Conservation (phyloP, 139 green algal genomes). For the Chlorokybus atmophyticus region DNA sequence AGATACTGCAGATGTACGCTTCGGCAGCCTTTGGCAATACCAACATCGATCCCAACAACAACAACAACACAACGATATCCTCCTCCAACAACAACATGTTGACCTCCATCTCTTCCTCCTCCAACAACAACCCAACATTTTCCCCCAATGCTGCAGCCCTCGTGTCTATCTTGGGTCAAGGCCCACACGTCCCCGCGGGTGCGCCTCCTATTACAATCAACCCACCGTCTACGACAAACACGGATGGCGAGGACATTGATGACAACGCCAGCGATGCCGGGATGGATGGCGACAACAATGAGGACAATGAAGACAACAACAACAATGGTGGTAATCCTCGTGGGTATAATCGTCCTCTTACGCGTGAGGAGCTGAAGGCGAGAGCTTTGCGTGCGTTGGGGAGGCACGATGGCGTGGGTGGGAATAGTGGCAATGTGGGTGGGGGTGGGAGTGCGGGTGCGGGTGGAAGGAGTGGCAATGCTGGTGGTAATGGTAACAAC, state of each 20-base stretch:
- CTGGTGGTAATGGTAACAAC: too few relatives aligned
- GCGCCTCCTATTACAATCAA: not conserved
- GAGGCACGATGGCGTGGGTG: too few relatives aligned
- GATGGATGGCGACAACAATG: not conserved
- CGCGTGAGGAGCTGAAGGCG: slow-evolving; percentile 14
- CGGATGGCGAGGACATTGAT: not conserved
- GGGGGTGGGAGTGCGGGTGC: too few relatives aligned
- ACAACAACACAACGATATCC: not conserved
- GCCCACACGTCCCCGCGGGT: slow-evolving; percentile 7
- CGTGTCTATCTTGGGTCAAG: slow-evolving; percentile 8
- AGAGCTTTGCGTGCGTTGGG: not conserved
- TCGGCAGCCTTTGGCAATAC: not conserved
- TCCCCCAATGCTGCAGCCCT: not conserved
- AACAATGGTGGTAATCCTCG: too few relatives aligned
- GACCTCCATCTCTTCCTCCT: not conserved
- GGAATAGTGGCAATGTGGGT: not conserved
- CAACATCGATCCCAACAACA: not conserved
- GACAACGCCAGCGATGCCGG: not conserved
- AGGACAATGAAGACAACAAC: slow-evolving; percentile 13
- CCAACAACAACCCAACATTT: not conserved
- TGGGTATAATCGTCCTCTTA: slow-evolving; percentile 18
- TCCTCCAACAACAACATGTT: not conserved
- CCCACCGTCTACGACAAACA: slow-evolving; percentile 8
- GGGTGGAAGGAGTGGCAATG: too few relatives aligned
- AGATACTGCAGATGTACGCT: slow-evolving; percentile 52